Conservation (phyloP, 768 basidiomycete genomes). For the Mycena maculata region DNA sequence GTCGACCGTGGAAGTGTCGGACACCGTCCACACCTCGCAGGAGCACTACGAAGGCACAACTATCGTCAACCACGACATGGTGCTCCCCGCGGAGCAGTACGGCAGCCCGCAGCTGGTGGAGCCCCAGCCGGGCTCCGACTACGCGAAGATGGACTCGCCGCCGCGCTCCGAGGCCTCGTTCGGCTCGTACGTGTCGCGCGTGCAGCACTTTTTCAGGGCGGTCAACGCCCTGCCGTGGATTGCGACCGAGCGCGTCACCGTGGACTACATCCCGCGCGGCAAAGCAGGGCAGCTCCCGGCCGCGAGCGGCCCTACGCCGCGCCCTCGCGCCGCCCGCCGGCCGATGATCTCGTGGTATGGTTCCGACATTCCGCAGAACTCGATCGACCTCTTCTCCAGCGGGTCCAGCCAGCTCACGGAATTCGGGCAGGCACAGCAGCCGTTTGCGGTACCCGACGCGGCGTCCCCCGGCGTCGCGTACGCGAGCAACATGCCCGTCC, state of each 20-base stretch:
- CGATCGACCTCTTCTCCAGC: slow-evolving; percentile 25
- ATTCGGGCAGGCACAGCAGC: slow-evolving; percentile 16
- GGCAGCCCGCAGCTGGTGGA: slow-evolving; percentile 54
- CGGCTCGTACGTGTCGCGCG: slow-evolving; percentile 46
- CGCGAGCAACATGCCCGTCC: slow-evolving; percentile 1
- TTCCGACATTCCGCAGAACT: slow-evolving; percentile 20
- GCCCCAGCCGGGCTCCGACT: slow-evolving; percentile 57
- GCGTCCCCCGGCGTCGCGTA: background rate
- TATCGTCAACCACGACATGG: slow-evolving; percentile 33
- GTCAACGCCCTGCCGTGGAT: slow-evolving; percentile 61
- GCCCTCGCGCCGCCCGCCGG: slow-evolving; percentile 29
- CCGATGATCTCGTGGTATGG: slow-evolving; percentile 44
- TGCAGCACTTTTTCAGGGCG: slow-evolving; percentile 47
- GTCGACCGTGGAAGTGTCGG: slow-evolving; percentile 33
- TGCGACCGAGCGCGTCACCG: slow-evolving; percentile 52
- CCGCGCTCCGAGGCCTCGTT: slow-evolving; percentile 50
- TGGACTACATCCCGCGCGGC: slow-evolving; percentile 58
- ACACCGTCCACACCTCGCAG: slow-evolving; percentile 36
- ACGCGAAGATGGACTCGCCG: slow-evolving; percentile 60
- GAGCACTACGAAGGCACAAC: slow-evolving; percentile 39
- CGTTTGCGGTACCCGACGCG: background rate
- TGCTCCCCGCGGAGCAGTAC: slow-evolving; percentile 32
- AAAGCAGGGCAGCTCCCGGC: slow-evolving; percentile 27
- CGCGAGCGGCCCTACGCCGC: background rate
- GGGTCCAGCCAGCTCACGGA: slow-evolving; percentile 12